Evolutionary conservation across 2,329 filamentous ascomycete species (phyloP), one percentile per base, ranked within the genome.

Genomic region (Teratosphaeria destructans): DNA sequence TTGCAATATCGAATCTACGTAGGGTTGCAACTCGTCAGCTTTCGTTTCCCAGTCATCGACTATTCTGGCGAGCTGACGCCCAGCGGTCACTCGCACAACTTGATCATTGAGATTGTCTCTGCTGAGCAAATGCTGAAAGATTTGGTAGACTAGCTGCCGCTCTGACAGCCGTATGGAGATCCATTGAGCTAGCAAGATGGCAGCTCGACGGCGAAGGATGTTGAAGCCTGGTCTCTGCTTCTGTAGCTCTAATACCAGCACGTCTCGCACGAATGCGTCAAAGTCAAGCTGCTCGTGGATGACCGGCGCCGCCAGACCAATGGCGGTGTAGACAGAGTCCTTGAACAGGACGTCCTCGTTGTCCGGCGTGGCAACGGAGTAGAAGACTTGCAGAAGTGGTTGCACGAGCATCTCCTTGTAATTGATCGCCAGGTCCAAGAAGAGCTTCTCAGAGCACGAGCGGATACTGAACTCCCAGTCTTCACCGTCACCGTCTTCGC

Each of bases 401-500:
- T 87, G 83, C 10, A 90, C 83, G 47, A 97, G 82, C 32, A 95
- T 79, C 54, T 86, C 79, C 75, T 94, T 96, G 80, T 90, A 95
- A 75, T 95, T 87, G 62, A 90, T 89, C 61, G 96, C 84, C 19
- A 99, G 82, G 68, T 96, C 92, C 65, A 96, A 81, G 74, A 97
- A 96, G 14, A 99, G 80, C 73, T 92, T 95, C 74, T 99, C 94
- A 0, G 94, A 87, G 71, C 93, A 97, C 2, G 92, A 90, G 35
- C 93, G 85, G 57, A 97, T 87, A 60, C 93, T 89, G 77, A 92
- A 96, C 69, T 97, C 91, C 82, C 89, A 97, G 1, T 88, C 89
- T 66, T 90, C 89, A 39, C 88, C 86, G 61, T 89, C 84, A 61
- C 87, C 88, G 68, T 95, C 90, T 76, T 96, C 91, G 67, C 87